phyloP scores from a whole-genome alignment of 2,329 filamentous ascomycete genomes.

The Botrytis galanthina region DNA sequence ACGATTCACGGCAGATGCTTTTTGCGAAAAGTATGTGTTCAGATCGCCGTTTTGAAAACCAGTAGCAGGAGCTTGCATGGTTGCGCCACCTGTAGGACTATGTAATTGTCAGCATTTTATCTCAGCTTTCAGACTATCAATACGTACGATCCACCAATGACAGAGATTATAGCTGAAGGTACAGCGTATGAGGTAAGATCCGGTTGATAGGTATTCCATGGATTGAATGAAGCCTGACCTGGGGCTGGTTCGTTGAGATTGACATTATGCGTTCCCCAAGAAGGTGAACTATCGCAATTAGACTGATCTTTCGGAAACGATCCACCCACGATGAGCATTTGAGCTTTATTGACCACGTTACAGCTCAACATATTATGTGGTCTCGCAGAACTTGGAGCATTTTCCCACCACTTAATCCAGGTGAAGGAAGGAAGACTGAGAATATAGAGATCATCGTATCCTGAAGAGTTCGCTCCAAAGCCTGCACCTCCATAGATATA shows the following conservation, averaged over 20 bases:
- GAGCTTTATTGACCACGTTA: constrained; percentile 50
- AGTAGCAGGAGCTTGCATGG: constrained; percentile 47
- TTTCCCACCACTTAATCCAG: constrained; percentile 55
- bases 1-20: constrained; percentile 46
- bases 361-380: constrained; percentile 57
- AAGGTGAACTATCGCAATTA: constrained; percentile 51
- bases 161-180: constrained; percentile 49
- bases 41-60: constrained; percentile 54
- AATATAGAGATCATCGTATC: constrained; percentile 62
- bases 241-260: constrained; percentile 52
- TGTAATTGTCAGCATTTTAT: constrained; percentile 11
- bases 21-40: constrained; percentile 51
- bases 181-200: constrained; percentile 54
- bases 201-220: constrained; percentile 53
- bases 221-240: constrained; percentile 35
- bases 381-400: constrained; percentile 39
- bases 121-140: not conserved
- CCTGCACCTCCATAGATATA: constrained; percentile 61
- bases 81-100: constrained; percentile 51
- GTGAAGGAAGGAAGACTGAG: constrained; percentile 61
- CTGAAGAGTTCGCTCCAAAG: constrained; percentile 46
- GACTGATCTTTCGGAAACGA: constrained; percentile 49
- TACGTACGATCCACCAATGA: constrained; percentile 47
- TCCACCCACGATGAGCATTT: constrained; percentile 64
- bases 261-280: constrained; percentile 56